Conservation (phyloP, 163 green algal species). For the Scenedesmus sp. region DNA sequence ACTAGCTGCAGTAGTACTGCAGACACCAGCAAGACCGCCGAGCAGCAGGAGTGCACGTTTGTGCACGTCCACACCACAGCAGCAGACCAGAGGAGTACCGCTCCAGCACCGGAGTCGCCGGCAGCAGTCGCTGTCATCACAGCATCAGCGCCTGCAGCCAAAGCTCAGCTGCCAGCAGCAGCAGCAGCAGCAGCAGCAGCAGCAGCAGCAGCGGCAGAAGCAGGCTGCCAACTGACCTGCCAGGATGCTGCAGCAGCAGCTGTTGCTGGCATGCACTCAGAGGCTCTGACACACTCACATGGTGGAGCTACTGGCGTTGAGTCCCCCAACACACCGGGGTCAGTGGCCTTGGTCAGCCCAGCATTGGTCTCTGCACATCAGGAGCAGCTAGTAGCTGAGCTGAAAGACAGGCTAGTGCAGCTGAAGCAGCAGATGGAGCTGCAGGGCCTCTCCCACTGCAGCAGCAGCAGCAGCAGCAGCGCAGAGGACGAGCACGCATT, state of each 20-base stretch:
- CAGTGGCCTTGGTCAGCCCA: not conserved
- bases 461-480: not conserved
- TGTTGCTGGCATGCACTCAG: not conserved
- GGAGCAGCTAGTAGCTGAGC: not conserved
- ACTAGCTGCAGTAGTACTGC: not conserved
- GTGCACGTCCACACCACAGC: not conserved
- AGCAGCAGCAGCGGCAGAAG: constrained; percentile 3
- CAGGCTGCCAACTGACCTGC: not conserved
- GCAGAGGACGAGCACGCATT: not conserved
- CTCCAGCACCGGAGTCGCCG: not conserved
- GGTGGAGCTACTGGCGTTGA: not conserved
- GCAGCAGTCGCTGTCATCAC: not conserved
- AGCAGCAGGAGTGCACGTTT: not conserved
- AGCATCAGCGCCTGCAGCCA: not conserved
- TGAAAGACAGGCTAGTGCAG: not conserved
- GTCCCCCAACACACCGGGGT: not conserved
- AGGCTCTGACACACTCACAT: not conserved
- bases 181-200: not conserved
- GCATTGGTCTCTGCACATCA: not conserved
- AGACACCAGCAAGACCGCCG: not conserved
- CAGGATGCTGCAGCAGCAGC: constrained; percentile 18
- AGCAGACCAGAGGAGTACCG: not conserved
- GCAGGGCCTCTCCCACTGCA: not conserved
- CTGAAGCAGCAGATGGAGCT: not conserved
- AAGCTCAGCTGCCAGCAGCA: not conserved